Conservation (phyloP, 2,329 filamentous ascomycete genomes). For the Teratosphaeria viscida region DNA sequence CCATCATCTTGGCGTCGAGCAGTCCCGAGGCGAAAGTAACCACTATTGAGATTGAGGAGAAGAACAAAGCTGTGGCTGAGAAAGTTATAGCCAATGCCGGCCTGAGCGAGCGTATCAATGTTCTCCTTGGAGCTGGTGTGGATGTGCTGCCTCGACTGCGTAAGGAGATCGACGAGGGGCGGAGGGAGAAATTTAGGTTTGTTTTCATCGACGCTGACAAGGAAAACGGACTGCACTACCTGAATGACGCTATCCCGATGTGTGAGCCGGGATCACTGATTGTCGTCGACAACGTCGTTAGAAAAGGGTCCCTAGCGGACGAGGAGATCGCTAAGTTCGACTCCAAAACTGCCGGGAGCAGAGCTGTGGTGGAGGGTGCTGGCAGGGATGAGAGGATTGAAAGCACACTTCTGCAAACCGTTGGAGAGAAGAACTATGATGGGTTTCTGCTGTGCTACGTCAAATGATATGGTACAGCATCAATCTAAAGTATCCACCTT, state of each 20-base stretch:
- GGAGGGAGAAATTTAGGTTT: slow-evolving; percentile 12
- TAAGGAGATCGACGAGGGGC: slow-evolving; percentile 8
- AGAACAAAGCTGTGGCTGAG: slow-evolving; percentile 8
- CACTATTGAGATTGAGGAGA: slow-evolving; percentile 10
- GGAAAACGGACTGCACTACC: slow-evolving; percentile 12
- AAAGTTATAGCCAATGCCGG: slow-evolving; percentile 7
- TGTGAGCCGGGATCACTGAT: slow-evolving; percentile 7
- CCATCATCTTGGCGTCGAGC: slow-evolving; percentile 11
- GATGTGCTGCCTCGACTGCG: slow-evolving; percentile 13
- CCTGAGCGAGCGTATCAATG: slow-evolving; percentile 10
- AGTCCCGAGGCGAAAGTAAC: slow-evolving; percentile 9
- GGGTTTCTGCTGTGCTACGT: slow-evolving; percentile 28
- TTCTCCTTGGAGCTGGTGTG: slow-evolving; percentile 9
- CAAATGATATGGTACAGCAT: slow-evolving; percentile 1
- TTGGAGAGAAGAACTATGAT: slow-evolving; percentile 39
- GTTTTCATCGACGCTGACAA: slow-evolving; percentile 20
- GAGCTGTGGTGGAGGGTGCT: slow-evolving; percentile 32
- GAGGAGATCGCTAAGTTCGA: slow-evolving; percentile 6
- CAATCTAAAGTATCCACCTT: background rate
- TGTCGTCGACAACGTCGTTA: slow-evolving; percentile 15
- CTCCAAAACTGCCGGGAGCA: slow-evolving; percentile 11
- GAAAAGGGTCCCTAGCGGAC: slow-evolving; percentile 28
- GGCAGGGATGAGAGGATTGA: slow-evolving; percentile 35
- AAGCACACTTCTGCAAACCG: slow-evolving; percentile 35
- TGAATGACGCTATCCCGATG: slow-evolving; percentile 10